phyloP scores from a whole-genome alignment of 352 stramenopile genomes.

The Phytophthora pinifolia region DNA sequence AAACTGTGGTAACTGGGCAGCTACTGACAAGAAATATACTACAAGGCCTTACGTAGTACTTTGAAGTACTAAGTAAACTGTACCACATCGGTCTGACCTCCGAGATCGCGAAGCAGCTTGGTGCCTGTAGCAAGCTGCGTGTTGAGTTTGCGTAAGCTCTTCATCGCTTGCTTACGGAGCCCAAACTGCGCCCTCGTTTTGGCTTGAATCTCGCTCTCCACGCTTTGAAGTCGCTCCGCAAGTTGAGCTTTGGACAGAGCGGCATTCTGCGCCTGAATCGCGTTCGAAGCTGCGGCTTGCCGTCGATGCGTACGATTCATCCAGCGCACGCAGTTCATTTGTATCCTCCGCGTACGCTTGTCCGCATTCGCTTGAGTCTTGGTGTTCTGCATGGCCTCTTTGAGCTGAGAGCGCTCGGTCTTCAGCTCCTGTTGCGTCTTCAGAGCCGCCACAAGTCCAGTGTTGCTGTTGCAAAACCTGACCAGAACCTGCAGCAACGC shows the following conservation, averaged over 20 bases:
- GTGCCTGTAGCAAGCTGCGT: constrained; percentile 40
- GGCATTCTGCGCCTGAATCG: constrained; percentile 36
- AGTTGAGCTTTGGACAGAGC: constrained; percentile 56
- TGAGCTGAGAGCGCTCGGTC: constrained; percentile 43
- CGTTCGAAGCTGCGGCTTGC: constrained; percentile 36
- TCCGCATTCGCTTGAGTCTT: constrained; percentile 49
- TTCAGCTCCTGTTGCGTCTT: constrained; percentile 50
- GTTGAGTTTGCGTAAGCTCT: constrained; percentile 46
- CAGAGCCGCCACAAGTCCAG: constrained; percentile 39
- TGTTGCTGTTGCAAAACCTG: constrained; percentile 34
- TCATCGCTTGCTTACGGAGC: constrained; percentile 51
- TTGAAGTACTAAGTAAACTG: too few species aligned
- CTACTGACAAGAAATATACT: not conserved
- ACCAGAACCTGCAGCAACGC: constrained; percentile 34
- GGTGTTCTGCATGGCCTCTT: constrained; percentile 46
- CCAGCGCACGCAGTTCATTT: constrained; percentile 71
- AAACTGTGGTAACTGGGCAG: constrained; percentile 56
- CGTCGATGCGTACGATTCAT: constrained; percentile 65
- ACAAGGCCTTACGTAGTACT: constrained; percentile 6
- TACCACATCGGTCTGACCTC: constrained; percentile 1
- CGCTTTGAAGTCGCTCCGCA: constrained; percentile 36
- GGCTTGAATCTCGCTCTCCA: constrained; percentile 42
- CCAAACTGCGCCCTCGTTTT: constrained; percentile 50
- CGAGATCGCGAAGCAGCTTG: constrained; percentile 38
- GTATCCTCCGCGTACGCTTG: constrained; percentile 47